Evolutionary conservation across 441 rosid genomes (phyloP), one percentile per base, ranked within the genome.

Genomic region (Capsella rubella): DNA sequence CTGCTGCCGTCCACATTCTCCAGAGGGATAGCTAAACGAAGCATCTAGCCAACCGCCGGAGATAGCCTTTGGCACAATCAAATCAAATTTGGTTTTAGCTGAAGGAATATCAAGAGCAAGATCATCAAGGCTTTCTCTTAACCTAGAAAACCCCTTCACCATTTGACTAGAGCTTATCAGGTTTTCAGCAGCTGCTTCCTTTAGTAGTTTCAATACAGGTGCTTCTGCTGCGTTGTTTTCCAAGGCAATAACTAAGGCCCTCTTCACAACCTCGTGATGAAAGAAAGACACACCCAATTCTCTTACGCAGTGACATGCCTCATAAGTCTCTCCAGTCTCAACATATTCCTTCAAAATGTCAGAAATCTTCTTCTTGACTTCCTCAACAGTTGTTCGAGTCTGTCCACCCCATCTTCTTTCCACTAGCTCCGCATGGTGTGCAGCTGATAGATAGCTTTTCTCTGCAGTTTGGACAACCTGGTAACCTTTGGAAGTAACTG

Each of bases 401-500:
- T 88, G 87, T 54, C 99, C 99, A 71, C 99, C 99, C 98, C 99
- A 95, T 81, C 82, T 90, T 87, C 98, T 90, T 78, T 92, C 99
- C 69, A 95, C 82, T 75, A 95, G 97, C 72, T 95, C 98, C 0
- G 99, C 99, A 69, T 95, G 99, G 82, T 95, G 99, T 7, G 99
- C 95, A 29, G 99, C 98, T 11, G 96, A 92, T 27, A 95, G 96
- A 80, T 95, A 86, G 81, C 93, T 90, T 83, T 95, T 95, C 78
- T 88, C 96, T 11, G 98, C 98, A 75, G 93, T 92, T 76, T 86
- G 89, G 58, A 92, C 84, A 61, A 88, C 95, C 78, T 89, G 91
- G 78, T 79, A 89, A 27, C 99, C 99, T 80, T 90, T 90, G 10
- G 98, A 89, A 47, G 92, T 75, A 77, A 83, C 82, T 4, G 87